phyloP scores from a whole-genome alignment of 73 alveolate species.

The Paramecium tetraurelia region DNA sequence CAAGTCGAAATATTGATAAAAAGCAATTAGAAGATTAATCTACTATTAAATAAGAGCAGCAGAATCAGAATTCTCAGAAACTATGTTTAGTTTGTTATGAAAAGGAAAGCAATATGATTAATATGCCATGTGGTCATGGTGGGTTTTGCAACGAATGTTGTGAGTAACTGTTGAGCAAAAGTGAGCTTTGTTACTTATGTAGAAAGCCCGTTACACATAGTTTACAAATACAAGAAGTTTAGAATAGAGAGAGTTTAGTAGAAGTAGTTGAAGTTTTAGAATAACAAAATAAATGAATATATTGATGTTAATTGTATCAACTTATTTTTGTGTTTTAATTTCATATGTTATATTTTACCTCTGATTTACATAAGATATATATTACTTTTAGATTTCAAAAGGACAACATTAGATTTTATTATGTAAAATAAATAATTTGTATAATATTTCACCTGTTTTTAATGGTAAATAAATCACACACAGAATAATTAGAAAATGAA shows the following conservation, averaged over 20 bases:
- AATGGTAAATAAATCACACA: not conserved
- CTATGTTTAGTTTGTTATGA: constrained; percentile 38
- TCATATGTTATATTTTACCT: not conserved
- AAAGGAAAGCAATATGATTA: constrained; percentile 18
- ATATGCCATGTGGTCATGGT: constrained; percentile 53
- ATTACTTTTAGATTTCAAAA: too few relatives aligned
- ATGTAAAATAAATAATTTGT: not conserved
- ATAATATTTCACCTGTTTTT: not conserved
- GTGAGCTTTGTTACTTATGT: constrained; percentile 31
- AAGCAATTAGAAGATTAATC: not conserved
- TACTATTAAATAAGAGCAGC: not conserved
- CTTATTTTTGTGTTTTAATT: not conserved
- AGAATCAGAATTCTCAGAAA: not conserved
- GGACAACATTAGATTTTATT: too few relatives aligned
- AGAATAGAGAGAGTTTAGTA: constrained; percentile 26
- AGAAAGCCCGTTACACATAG: constrained; percentile 36
- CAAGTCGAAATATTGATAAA: not conserved
- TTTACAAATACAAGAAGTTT: not conserved
- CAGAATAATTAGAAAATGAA: not conserved
- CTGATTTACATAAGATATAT: too few relatives aligned
- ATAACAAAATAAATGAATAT: not conserved
- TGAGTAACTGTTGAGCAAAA: not conserved
- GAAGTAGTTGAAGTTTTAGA: constrained; percentile 19
- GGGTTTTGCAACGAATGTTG: constrained; percentile 43
- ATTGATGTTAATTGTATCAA: not conserved